These are phyloP conservation scores for Xerocomus minutiporus DNA, from an alignment of 1,284 basidiomycete species.

Conservation along the genomic window DNA sequence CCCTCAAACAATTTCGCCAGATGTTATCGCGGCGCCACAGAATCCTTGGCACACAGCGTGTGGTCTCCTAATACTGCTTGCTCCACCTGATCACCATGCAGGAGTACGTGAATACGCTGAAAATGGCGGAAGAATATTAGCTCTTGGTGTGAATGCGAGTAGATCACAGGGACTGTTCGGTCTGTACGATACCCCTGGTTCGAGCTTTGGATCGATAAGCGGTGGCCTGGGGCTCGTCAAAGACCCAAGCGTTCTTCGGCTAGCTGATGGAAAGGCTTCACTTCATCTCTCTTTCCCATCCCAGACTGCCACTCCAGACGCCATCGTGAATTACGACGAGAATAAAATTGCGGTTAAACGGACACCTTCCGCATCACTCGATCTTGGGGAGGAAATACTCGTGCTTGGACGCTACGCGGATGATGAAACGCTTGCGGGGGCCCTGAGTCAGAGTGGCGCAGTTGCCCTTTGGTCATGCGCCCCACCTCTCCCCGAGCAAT, in stretches of 20 bases:
- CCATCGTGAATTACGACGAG: slow-evolving; percentile 13
- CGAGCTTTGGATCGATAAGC: slow-evolving; percentile 10
- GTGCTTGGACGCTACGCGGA: slow-evolving; percentile 20
- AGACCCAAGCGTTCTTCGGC: slow-evolving; percentile 23
- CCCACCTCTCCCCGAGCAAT: slow-evolving; percentile 22
- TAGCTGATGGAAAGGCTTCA: slow-evolving; percentile 20
- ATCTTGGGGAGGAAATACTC: slow-evolving; percentile 12
- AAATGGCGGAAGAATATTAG: slow-evolving; percentile 65
- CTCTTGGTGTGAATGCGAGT: slow-evolving; percentile 52
- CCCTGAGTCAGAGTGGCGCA: slow-evolving; percentile 22
- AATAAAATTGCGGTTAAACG: slow-evolving; percentile 8
- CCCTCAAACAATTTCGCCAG: slow-evolving; percentile 61
- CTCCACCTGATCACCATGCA: slow-evolving; percentile 43
- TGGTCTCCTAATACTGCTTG: slow-evolving; percentile 74
- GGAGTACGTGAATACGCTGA: slow-evolving; percentile 63
- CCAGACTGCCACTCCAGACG: slow-evolving; percentile 1
- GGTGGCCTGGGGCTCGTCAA: slow-evolving; percentile 16
- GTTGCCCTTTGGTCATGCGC: slow-evolving; percentile 31
- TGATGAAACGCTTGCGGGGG: slow-evolving; percentile 21
- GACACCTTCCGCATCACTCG: slow-evolving; percentile 12
- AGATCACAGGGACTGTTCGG: slow-evolving; percentile 21
- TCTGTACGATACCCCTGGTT: slow-evolving; percentile 9
- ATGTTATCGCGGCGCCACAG: slow-evolving; percentile 44
- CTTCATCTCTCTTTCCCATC: slow-evolving; percentile 30
- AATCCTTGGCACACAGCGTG: slow-evolving; percentile 77